Conservation (phyloP, 1,284 basidiomycete species). For the Cryptococcus sp. region DNA sequence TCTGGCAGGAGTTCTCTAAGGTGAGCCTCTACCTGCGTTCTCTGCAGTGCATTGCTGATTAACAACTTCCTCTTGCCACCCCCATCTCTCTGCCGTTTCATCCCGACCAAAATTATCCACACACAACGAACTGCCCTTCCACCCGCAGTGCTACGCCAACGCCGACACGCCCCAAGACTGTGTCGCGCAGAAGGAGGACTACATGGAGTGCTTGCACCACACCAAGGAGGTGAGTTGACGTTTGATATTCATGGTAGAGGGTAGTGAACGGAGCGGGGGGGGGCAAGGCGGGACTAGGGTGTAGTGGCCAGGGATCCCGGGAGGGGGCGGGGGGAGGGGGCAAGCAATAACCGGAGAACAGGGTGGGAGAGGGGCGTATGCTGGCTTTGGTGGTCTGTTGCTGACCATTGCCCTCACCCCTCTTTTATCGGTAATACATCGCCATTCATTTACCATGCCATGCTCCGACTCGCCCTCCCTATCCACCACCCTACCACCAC, state of each 20-base stretch:
- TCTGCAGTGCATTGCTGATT: no score
- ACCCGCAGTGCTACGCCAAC: constrained; percentile 73
- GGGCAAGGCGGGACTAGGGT: neutral
- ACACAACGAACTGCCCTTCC: neutral
- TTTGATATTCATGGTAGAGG: neutral
- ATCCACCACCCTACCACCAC: neutral
- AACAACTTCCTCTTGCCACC: no score
- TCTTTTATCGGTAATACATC: neutral
- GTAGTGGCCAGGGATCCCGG: neutral
- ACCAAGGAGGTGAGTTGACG: constrained; percentile 72
- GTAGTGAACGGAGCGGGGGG: neutral
- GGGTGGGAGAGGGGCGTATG: neutral
- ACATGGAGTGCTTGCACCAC: constrained; percentile 88
- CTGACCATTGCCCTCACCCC: neutral
- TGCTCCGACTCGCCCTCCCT: neutral
- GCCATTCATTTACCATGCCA: no score
- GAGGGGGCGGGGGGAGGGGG: neutral
- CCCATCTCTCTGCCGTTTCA: no score
- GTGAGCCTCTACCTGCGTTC: constrained; percentile 47
- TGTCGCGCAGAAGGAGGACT: constrained; percentile 72
- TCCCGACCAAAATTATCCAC: no score
- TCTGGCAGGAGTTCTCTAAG: constrained; percentile 89
- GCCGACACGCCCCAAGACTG: constrained; percentile 76
- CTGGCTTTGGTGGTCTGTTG: neutral
- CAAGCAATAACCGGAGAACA: no score